phyloP scores from a whole-genome alignment of 495 filamentous ascomycete species.

The Xylaria curta region DNA sequence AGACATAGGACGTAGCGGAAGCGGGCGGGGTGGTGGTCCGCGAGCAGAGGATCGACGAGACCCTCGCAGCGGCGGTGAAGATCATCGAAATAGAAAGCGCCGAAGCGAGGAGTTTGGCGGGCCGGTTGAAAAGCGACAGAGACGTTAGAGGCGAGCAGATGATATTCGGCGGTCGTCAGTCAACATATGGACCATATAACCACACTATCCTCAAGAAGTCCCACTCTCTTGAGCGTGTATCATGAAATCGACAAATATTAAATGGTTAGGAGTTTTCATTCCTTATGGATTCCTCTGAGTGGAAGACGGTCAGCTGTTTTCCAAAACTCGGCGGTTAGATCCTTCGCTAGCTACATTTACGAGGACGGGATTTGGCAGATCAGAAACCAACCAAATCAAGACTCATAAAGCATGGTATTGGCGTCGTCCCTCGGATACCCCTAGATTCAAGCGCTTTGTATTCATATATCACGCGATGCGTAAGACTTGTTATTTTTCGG shows the following conservation, averaged over 20 bases:
- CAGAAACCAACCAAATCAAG: constrained; percentile 9
- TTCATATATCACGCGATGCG: constrained; percentile 10
- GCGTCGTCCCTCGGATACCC: neutral
- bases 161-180: constrained; percentile 14
- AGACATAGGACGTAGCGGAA: constrained; percentile 39
- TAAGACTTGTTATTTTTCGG: neutral
- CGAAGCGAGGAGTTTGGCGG: constrained; percentile 48
- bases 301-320: constrained; percentile 8
- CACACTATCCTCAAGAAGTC: constrained; percentile 24
- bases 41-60: constrained; percentile 42
- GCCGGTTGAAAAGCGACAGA: constrained; percentile 41
- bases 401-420: constrained; percentile 16
- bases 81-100: constrained; percentile 44
- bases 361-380: constrained; percentile 1
- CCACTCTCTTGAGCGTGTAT: constrained; percentile 35
- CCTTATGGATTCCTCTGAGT: neutral
- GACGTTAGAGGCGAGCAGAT: constrained; percentile 34
- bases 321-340: neutral
- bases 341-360: constrained; percentile 9
- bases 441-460: constrained; percentile 8
- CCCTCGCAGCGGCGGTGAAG: constrained; percentile 37
- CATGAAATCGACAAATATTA: constrained; percentile 30
- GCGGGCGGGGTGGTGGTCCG: constrained; percentile 36
- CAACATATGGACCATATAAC: constrained; percentile 19
- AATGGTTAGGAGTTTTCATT: constrained; percentile 25